Evolutionary conservation across 148 eudicot species (phyloP).

Genomic region (Persicaria tinctoria): DNA sequence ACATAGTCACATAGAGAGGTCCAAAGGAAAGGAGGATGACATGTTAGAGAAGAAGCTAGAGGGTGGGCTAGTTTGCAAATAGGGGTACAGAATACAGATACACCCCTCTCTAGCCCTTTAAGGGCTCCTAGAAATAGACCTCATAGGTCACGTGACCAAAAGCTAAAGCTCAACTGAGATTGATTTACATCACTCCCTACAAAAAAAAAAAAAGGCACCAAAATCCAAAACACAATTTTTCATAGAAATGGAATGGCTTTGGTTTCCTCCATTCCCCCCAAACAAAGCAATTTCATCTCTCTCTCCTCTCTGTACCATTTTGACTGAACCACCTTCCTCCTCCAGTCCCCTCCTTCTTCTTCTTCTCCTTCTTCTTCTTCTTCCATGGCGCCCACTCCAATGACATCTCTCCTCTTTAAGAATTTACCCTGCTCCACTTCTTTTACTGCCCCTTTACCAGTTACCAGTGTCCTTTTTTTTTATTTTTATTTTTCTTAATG

Average conservation of each 20-base stretch:
- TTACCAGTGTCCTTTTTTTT: slow-evolving; percentile 1
- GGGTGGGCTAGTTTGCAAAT: not conserved
- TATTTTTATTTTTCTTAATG: not conserved
- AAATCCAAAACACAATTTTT: not conserved
- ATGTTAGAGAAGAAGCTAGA: too few relatives aligned
- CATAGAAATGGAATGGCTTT: slow-evolving; percentile 5
- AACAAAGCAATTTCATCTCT: not conserved
- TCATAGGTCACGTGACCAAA: slow-evolving; percentile 3
- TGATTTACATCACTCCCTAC: not conserved
- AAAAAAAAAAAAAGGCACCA: not conserved
- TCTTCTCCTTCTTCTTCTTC: not conserved
- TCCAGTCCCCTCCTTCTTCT: not conserved
- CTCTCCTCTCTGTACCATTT: not conserved
- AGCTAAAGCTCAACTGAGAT: not conserved
- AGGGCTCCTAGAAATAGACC: not conserved
- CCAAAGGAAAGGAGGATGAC: too few relatives aligned
- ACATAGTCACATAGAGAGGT: not conserved
- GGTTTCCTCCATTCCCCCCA: not conserved
- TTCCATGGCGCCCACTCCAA: slow-evolving; percentile 1
- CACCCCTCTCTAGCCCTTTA: not conserved
- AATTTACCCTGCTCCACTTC: not conserved
- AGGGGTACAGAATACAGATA: not conserved
- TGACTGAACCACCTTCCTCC: not conserved
- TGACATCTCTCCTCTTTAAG: not conserved
- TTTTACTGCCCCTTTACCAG: not conserved